Evolutionary conservation across 129 eudicot genomes (phyloP), one percentile per base, ranked within the genome.

Genomic region (Cynara cardunculus): DNA sequence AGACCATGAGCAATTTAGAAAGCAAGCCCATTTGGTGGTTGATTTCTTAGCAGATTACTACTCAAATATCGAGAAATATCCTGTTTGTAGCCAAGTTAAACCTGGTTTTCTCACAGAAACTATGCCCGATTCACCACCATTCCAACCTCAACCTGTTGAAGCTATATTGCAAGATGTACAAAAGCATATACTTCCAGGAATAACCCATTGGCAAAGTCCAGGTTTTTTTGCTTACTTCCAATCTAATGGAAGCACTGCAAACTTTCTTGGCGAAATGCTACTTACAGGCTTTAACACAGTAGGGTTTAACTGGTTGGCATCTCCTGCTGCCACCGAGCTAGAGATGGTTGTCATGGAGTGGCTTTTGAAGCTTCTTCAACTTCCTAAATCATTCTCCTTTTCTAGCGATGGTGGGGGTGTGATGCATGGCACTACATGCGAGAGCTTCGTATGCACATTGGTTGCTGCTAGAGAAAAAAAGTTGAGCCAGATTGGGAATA

Each of bases 191-290:
- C 27, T 87, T 28, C 88, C 78, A 0, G 86, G 86, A 32, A 62
- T 87, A 61, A 78, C 88, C 8, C 90, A 84, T 61, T 87, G 90
- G 90, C 88, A 82, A 32, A 82, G 90, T 28, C 88, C 90, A 18
- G 84, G 84, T 26, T 78, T 73, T 65, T 87, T 73, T 22, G 86
- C 85, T 4, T 82, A 81, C 25, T 87, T 84, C 67, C 84, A 73
- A 18, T 81, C 86, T 3, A 82, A 61, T 25, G 77, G 77, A 11
- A 82, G 86, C 73, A 82, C 37, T 2, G 83, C 81, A 4, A 78
- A 70, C 6, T 82, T 82, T 14, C 71, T 85, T 1, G 91, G 91
- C 4, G 90, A 87, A 76, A 87, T 85, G 82, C 37, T 85, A 1
- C 64, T 82, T 10, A 80, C 87, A 0, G 88, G 85, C 2, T 87